Base-by-base conservation (phyloP, 1,139 yeast genomes). In the Casaregolazyma lundiana region DNA sequence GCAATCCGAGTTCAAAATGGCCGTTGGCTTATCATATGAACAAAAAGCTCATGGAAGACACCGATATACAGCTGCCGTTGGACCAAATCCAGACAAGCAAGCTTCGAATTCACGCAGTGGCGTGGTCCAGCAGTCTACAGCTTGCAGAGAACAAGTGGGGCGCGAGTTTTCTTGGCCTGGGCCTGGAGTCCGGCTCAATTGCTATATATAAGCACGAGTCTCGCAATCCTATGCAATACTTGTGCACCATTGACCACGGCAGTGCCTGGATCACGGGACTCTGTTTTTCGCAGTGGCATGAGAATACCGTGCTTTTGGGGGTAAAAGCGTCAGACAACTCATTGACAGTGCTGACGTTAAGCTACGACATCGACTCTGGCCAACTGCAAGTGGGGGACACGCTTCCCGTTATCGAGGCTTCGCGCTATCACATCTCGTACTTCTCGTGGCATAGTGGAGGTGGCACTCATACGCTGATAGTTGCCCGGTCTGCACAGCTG, bases 1-100 rank as follows among this genome's bases (percentile, higher is more conserved):
- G 56, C 8, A 50, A 51, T 37, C 54, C 58, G 2, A 43, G 40
- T 16, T 45, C 41, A 1, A 50, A 51, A 40, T 57, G 61, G 61
- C 37, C 36, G n/a, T 21, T 47, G 13, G 34, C 43, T 32, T 35
- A 24, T 38, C 42, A 47, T 22, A 30, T 54, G 35, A 55, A 47
- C 36, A 35, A 20, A 18, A 24, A 38, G 32, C 34, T 52, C 40
- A 24, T 50, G 24, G 41, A 43, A 11, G 55, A 52, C 32, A 29
- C 43, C 46, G 44, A 41, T 9, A 18, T 51, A 6, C 19, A 13
- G 19, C 40, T 18, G 11, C 35, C 45, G 2, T 3, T 42, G 22
- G 26, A 8, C 17, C 39, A 42, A 8, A 9, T 24, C 17, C 24
- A 29, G 13, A 26, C 21, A 6, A 24, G 11, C 20, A 13, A 36